Percentiles rank a stretch among this genome's conserved stretches.
These are phyloP conservation scores for Colletotrichum lupini DNA, from an alignment of 2,329 filamentous ascomycete genomes.

Conservation along the genomic window DNA sequence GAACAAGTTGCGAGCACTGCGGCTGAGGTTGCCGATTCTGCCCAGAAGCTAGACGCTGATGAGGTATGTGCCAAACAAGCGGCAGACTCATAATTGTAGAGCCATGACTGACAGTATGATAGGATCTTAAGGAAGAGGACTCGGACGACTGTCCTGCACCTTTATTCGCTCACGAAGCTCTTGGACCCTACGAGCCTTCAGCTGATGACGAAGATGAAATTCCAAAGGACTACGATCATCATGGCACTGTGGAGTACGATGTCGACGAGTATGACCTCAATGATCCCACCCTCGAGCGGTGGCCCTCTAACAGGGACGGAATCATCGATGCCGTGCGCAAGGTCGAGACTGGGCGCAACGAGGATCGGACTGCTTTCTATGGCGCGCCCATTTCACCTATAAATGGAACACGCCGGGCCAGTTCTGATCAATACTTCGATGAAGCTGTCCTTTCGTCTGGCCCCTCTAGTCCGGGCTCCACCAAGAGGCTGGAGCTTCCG, in stretches of 20 bases:
- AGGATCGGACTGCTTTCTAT: constrained; percentile 51
- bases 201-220: constrained; percentile 44
- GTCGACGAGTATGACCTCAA: constrained; percentile 50
- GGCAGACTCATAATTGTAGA: neutral
- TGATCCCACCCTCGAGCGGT: constrained; percentile 60
- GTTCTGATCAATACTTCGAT: constrained; percentile 48
- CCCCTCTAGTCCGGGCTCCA: constrained; percentile 46
- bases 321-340: constrained; percentile 59
- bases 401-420: constrained; percentile 46
- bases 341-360: constrained; percentile 56
- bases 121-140: constrained; percentile 30
- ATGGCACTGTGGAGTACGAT: constrained; percentile 37
- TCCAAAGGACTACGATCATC: constrained; percentile 5
- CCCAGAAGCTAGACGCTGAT: constrained; percentile 50
- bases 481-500: constrained; percentile 43
- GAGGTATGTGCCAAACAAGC: neutral
- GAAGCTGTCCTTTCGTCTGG: constrained; percentile 49
- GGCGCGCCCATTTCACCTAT: constrained; percentile 50
- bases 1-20: constrained; percentile 54
- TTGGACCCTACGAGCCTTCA: constrained; percentile 52
- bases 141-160: constrained; percentile 45
- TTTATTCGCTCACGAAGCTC: constrained; percentile 59
- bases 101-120: neutral
- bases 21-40: constrained; percentile 56
- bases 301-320: constrained; percentile 56